These are phyloP conservation scores for Hysterangium stoloniferum DNA, from an alignment of 768 basidiomycete genomes.

Conservation along the genomic window DNA sequence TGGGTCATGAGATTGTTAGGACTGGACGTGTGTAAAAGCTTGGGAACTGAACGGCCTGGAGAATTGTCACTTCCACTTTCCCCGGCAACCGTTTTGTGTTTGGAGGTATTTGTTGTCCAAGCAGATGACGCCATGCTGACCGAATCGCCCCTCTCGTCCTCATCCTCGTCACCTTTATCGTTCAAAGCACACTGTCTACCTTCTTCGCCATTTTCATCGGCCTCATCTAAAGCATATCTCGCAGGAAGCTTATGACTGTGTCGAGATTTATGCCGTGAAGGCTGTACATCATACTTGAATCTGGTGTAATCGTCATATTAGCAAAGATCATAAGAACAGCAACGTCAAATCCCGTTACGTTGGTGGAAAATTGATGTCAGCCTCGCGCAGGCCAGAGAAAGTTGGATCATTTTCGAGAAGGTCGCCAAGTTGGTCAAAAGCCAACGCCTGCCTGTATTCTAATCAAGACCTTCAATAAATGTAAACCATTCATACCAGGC, in stretches of 20 bases:
- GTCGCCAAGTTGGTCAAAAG: conserved; percentile 80
- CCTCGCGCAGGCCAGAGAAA: conserved; percentile 78
- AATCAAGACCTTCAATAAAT: conserved; percentile 10
- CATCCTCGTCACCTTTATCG: not conserved
- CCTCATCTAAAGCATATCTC: conserved; percentile 8
- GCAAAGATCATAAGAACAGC: not conserved
- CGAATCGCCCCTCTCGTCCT: not conserved
- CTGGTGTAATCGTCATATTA: not conserved
- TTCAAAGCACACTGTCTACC: no score
- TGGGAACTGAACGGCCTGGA: not conserved
- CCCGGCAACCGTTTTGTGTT: not conserved
- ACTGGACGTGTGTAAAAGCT: not conserved
- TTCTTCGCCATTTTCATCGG: not conserved
- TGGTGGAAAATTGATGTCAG: conserved; percentile 75
- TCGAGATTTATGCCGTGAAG: conserved; percentile 30
- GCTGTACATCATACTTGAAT: conserved; percentile 84
- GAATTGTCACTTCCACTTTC: not conserved
- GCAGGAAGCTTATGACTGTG: not conserved
- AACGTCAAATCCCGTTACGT: no score
- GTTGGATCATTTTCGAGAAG: conserved; percentile 60
- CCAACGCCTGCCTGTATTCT: conserved; percentile 83
- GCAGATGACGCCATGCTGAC: not conserved
- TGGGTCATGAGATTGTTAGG: conserved; percentile 23
- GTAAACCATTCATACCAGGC: not conserved
- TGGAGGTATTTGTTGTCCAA: conserved; percentile 2